phyloP scores from a whole-genome alignment of 2,329 filamentous ascomycete genomes.

The Aspergillus novofumigatus region DNA sequence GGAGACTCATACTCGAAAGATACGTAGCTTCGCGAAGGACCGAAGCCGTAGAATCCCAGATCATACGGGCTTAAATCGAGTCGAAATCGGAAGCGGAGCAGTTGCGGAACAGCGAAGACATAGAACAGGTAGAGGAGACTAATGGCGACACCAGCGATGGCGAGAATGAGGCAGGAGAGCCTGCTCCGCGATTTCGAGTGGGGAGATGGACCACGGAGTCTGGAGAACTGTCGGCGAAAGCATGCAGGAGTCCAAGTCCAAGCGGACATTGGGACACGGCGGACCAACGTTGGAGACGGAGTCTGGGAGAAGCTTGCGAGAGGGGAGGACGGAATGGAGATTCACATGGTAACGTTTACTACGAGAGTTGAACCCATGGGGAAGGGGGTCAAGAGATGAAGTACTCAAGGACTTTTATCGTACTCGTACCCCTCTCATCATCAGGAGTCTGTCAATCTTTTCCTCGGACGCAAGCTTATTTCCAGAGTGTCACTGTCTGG shows the following conservation, averaged over 20 bases:
- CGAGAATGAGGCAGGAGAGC: conserved; percentile 4
- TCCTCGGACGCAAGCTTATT: not conserved
- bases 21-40: conserved; percentile 23
- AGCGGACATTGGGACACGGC: conserved; percentile 15
- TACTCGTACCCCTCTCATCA: not conserved
- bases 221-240: conserved; percentile 1
- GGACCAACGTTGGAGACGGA: not conserved
- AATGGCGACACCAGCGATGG: conserved; percentile 3
- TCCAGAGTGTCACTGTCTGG: not conserved
- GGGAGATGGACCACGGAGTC: not conserved
- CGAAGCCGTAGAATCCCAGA: conserved; percentile 28
- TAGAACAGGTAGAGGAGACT: conserved; percentile 17
- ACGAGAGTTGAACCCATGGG: not conserved
- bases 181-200: not conserved
- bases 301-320: not conserved
- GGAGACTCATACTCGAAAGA: conserved; percentile 29
- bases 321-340: not conserved
- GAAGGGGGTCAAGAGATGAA: not conserved
- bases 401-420: not conserved
- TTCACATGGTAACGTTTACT: not conserved
- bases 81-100: conserved; percentile 15
- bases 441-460: not conserved
- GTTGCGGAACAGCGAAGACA: conserved; percentile 15
- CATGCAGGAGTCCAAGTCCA: conserved; percentile 7
- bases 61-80: conserved; percentile 24